Percentiles rank a stretch among this genome's conserved stretches.
Conservation (phyloP, 2,329 filamentous ascomycete genomes). For the Penicillium psychrosexuale region DNA sequence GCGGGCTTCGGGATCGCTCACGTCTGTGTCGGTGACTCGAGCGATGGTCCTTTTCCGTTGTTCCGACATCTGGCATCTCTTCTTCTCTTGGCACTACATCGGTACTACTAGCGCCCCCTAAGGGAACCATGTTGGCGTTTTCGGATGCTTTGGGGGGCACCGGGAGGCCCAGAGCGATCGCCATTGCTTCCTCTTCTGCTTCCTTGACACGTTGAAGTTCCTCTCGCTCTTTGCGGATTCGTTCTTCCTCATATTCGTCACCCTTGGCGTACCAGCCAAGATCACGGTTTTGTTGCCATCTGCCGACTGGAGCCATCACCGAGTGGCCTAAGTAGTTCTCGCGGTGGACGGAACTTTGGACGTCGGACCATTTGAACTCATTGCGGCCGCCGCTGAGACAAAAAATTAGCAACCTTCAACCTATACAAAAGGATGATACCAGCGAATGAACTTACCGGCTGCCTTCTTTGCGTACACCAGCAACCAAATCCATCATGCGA, state of each 20-base stretch:
- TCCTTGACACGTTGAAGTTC: constrained; percentile 83
- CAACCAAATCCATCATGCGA: constrained; percentile 79
- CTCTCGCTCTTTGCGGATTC: constrained; percentile 58
- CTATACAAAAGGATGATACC: neutral
- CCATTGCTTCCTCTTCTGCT: constrained; percentile 87
- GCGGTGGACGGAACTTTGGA: constrained; percentile 79
- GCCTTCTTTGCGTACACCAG: constrained; percentile 86
- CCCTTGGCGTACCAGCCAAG: constrained; percentile 63
- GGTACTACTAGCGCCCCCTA: constrained; percentile 52
- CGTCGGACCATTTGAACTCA: constrained; percentile 96
- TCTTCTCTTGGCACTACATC: constrained; percentile 38
- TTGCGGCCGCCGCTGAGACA: constrained; percentile 68
- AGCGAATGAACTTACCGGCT: constrained; percentile 54
- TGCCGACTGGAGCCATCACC: constrained; percentile 84
- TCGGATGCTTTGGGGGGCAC: constrained; percentile 59
- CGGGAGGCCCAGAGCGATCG: constrained; percentile 75
- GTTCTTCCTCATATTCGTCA: constrained; percentile 49
- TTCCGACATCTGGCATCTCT: constrained; percentile 29
- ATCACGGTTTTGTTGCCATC: constrained; percentile 80
- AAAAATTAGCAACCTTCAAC: constrained; percentile 7
- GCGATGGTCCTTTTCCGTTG: constrained; percentile 19
- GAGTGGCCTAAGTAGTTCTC: constrained; percentile 91
- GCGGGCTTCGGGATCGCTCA: constrained; percentile 35
- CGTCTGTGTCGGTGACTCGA: constrained; percentile 27
- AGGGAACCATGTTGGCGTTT: constrained; percentile 62